Evolutionary conservation across 2,329 filamentous ascomycete species (phyloP), one percentile per base, ranked within the genome.

Genomic region (Lomentospora prolificans): DNA sequence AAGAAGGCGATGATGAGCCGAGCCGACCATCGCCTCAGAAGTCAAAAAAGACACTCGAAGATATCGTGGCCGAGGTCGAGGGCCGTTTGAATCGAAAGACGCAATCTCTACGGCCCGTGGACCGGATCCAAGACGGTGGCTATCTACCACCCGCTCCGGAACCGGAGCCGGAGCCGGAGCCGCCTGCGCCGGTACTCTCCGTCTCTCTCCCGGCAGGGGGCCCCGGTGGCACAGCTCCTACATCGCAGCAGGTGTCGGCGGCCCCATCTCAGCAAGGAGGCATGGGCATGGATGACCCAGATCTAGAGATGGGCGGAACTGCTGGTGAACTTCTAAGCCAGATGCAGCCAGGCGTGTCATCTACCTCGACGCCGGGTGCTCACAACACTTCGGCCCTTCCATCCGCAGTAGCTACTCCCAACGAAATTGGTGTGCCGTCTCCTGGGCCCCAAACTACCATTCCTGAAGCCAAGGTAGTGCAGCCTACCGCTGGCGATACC

Each of bases 51-150:
- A 80, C 76, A 14, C 74, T 91, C 10, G 86, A 90, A 25, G 84
- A 89, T 55, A 84, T 96, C 39, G 78, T 91, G 24, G 77, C 81
- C 44, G 82, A 89, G 55, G 81, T 96, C 1, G 89, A 96, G 70
- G 73, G 77, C 53, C 73, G 82, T 2, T 77, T 88, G n/a, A 84
- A 84, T 17, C 83, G 83, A 56, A 83, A 81, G 60, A 81, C 89
- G 46, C 77, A 80, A 36, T 74, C 79, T 25, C 80, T 87, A 55
- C 79, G 83, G 52, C 77, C 80, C 24, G 77, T 92, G 6, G 77
- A 81, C 36, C 85, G 89, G 50, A 78, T 95, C 46, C 84, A 94
- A 64, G 87, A 88, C 63, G 90, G 90, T 51, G 90, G 90, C 2
- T 83, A 78, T 59, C 80, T 90, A 68, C 82, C 89, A 59, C 78